Percentiles rank a stretch among this genome's conserved stretches.
phyloP scores from a whole-genome alignment of 352 stramenopile species.

The Aphanomyces cochlioides region DNA sequence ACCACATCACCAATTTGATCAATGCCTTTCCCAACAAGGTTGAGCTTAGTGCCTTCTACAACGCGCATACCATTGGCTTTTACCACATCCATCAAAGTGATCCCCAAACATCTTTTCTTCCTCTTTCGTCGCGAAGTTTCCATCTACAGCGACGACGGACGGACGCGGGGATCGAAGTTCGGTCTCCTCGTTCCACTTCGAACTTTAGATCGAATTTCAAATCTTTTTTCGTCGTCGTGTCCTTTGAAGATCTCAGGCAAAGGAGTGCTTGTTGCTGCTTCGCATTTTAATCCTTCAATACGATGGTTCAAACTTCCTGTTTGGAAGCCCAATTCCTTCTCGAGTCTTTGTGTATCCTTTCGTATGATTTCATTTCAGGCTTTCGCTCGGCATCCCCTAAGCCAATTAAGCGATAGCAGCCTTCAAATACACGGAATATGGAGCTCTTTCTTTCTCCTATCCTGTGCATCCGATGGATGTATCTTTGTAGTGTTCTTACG shows the following conservation, averaged over 20 bases:
- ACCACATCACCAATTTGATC: conserved; percentile 47
- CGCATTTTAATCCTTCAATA: conserved; percentile 12
- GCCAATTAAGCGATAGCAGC: no score
- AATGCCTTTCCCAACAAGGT: conserved; percentile 59
- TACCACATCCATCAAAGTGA: conserved; percentile 27
- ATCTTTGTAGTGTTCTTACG: no score
- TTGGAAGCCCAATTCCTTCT: no score
- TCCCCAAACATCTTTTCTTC: not conserved
- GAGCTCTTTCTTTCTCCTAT: no score
- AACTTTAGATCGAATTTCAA: not conserved
- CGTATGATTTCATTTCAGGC: no score
- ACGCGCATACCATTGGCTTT: conserved; percentile 29
- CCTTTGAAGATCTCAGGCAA: not conserved
- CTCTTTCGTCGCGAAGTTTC: conserved; percentile 14
- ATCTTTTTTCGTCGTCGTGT: not conserved
- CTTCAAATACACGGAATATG: no score
- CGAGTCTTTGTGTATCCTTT: no score
- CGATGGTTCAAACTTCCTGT: no score
- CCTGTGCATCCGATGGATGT: no score
- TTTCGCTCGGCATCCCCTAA: no score
- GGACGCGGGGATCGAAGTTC: not conserved
- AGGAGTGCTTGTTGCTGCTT: not conserved
- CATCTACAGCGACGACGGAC: not conserved
- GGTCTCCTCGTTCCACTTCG: not conserved
- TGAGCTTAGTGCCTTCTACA: conserved; percentile 64